phyloP scores from a whole-genome alignment of 192 early-diverging fungal genomes.

The Coemansia asiatica region DNA sequence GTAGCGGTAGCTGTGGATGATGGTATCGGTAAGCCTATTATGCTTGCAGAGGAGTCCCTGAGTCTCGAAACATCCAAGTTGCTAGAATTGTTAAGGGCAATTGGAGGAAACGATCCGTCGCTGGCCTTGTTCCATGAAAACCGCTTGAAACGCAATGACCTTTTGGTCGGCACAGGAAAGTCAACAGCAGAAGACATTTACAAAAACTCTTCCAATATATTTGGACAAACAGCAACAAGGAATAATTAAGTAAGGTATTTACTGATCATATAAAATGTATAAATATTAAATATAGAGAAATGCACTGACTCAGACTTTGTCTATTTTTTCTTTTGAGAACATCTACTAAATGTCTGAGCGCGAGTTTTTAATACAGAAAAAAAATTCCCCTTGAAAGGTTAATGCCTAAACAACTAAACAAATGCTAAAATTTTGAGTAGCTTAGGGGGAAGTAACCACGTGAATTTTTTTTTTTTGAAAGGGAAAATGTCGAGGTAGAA shows the following conservation, averaged over 20 bases:
- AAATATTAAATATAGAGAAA: neutral
- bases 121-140: constrained; percentile 50
- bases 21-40: neutral
- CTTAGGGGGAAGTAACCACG: neutral
- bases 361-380: neutral
- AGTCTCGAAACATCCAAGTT: neutral
- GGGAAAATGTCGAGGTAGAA: too few species aligned
- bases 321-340: neutral
- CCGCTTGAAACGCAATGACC: constrained; percentile 51
- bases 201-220: too few species aligned
- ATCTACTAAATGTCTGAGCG: neutral
- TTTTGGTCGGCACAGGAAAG: constrained; percentile 30
- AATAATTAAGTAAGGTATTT: too few species aligned
- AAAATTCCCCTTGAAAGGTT: neutral
- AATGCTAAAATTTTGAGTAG: neutral
- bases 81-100: constrained; percentile 5
- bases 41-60: neutral
- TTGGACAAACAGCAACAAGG: too few species aligned
- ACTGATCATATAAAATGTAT: neutral
- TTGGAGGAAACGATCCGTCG: constrained; percentile 44
- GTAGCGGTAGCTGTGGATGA: too few species aligned
- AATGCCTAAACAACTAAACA: constrained; percentile 1
- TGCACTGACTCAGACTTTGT: neutral
- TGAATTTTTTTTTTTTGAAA: too few species aligned
- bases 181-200: constrained; percentile 29